These are phyloP conservation scores for Nannizziopsis barbatae DNA, from an alignment of 2,329 filamentous ascomycete species.

Conservation along the genomic window DNA sequence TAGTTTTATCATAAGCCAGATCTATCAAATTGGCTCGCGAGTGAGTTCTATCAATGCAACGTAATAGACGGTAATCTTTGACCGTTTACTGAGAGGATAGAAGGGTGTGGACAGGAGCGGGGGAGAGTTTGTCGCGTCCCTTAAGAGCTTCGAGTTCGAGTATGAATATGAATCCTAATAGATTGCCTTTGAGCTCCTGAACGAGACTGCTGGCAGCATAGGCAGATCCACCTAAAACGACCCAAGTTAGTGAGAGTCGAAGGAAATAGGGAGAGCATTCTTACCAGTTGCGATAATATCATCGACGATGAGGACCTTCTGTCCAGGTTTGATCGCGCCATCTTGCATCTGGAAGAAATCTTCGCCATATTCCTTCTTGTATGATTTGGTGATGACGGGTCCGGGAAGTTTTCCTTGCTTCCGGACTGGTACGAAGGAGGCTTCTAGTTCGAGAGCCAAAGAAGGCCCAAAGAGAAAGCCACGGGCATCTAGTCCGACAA, in stretches of 20 bases:
- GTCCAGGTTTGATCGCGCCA: slow-evolving; percentile 69
- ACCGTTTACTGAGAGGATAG: slow-evolving; percentile 41
- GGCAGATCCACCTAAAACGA: slow-evolving; percentile 69
- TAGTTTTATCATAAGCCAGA: not conserved
- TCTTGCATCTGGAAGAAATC: slow-evolving; percentile 95
- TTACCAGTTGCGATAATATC: slow-evolving; percentile 97
- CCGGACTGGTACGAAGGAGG: slow-evolving; percentile 81
- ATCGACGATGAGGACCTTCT: slow-evolving; percentile 87
- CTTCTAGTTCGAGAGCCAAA: slow-evolving; percentile 69
- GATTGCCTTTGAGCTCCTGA: slow-evolving; percentile 68
- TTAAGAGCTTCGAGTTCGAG: slow-evolving; percentile 91
- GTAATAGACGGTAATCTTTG: not conserved
- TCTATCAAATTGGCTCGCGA: not conserved
- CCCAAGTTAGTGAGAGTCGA: not conserved
- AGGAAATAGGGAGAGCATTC: slow-evolving; percentile 21
- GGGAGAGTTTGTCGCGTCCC: slow-evolving; percentile 70
- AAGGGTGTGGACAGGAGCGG: slow-evolving; percentile 71
- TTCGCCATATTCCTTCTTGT: slow-evolving; percentile 90
- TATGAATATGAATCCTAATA: slow-evolving; percentile 87
- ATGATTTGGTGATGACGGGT: slow-evolving; percentile 70
- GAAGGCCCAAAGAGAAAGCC: slow-evolving; percentile 92
- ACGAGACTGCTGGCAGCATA: slow-evolving; percentile 78
- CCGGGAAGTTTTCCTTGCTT: slow-evolving; percentile 96
- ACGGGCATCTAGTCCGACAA: slow-evolving; percentile 85
- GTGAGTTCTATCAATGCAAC: not conserved